These are phyloP conservation scores for Piromyces finnis DNA, from an alignment of 192 early-diverging fungal genomes.

Conservation along the genomic window DNA sequence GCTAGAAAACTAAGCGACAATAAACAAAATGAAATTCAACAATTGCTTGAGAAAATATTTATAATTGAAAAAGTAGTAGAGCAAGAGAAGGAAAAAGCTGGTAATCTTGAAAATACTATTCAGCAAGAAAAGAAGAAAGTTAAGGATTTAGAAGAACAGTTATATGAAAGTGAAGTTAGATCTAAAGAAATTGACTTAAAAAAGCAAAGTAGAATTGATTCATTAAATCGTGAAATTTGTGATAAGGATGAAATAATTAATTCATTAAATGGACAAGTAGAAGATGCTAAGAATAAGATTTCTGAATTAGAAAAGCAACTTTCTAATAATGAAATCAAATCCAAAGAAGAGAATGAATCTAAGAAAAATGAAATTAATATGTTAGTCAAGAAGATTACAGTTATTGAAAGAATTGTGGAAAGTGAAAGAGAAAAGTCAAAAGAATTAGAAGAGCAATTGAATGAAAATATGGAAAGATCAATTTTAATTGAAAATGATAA, in stretches of 20 bases:
- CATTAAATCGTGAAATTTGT: background rate
- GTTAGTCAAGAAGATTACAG: background rate
- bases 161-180: background rate
- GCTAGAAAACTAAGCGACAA: background rate
- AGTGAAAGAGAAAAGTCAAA: background rate
- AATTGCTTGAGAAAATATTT: background rate
- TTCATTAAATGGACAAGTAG: background rate
- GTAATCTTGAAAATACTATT: background rate
- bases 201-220: background rate
- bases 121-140: background rate
- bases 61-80: background rate
- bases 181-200: background rate
- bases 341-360: background rate
- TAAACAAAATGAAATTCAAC: background rate
- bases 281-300: background rate
- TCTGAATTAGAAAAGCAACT: background rate
- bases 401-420: background rate
- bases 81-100: background rate
- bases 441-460: background rate
- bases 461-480: background rate
- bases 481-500: background rate
- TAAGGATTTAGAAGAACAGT: background rate
- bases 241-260: background rate
- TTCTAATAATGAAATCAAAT: background rate
- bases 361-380: background rate